phyloP scores from a whole-genome alignment of 1,139 yeast species.

The Blastobotrys persicus region DNA sequence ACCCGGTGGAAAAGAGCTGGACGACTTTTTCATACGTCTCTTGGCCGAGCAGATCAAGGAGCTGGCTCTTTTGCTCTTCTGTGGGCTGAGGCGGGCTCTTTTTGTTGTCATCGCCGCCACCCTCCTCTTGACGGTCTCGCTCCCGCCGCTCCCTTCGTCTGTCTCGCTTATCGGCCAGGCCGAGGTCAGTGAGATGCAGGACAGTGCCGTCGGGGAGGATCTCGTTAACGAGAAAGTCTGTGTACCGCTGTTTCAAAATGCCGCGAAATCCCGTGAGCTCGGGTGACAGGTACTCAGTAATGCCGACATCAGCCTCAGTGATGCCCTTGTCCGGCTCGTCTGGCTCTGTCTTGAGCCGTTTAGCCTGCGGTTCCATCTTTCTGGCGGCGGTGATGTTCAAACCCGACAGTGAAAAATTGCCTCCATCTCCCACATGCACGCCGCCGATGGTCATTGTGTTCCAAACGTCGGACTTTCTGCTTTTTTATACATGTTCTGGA shows the following conservation, averaged over 20 bases:
- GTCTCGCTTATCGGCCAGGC: conserved; percentile 59
- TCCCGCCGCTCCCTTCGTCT: conserved; percentile 48
- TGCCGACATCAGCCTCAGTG: conserved; percentile 79
- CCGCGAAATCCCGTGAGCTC: conserved; percentile 69
- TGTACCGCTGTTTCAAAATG: conserved; percentile 77
- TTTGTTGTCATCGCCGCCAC: conserved; percentile 35
- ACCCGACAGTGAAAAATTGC: neutral
- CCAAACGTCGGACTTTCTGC: too few species aligned
- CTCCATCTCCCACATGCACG: neutral
- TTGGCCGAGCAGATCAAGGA: conserved; percentile 56
- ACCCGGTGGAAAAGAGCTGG: conserved; percentile 57
- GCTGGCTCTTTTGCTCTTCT: conserved; percentile 35
- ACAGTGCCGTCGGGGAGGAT: conserved; percentile 67
- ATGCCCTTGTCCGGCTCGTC: conserved; percentile 32
- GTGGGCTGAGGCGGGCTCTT: conserved; percentile 28
- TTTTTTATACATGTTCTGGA: too few species aligned
- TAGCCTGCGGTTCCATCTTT: conserved; percentile 6
- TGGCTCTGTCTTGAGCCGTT: conserved; percentile 5
- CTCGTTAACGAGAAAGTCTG: conserved; percentile 95
- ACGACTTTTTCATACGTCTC: conserved; percentile 48
- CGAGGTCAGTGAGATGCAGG: conserved; percentile 71
- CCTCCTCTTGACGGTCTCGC: conserved; percentile 33
- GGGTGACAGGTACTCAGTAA: conserved; percentile 61
- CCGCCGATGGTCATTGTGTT: too few species aligned
- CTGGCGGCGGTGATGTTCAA: neutral